Evolutionary conservation across 805 yeast species (phyloP), one percentile per base, ranked within the genome.

Genomic region (Torulaspora delbrueckii): DNA sequence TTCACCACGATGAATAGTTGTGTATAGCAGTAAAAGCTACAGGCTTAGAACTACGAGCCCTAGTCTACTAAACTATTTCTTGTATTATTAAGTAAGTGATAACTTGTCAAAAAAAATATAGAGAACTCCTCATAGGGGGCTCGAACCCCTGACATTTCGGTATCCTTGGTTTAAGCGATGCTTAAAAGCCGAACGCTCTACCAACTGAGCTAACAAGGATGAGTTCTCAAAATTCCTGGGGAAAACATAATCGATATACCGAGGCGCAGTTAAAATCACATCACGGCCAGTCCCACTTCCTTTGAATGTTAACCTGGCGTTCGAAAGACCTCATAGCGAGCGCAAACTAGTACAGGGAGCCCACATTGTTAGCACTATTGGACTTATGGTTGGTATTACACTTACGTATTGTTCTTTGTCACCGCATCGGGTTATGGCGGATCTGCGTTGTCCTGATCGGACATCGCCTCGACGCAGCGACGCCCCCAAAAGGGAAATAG

Each of bases 161-260:
- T 68, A 42, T 50, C 65, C 68, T 66, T 65, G 64, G 65, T 62
- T 48, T 56, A 58, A 65, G 56, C 36, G 8, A n/a, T 56, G 66
- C 73, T 68, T 76, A 76, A 76, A 76, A 76, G 81, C 79, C 80
- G 79, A 76, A 75, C 80, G 80, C 80, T 77, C 80, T 76, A 76
- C 80, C 81, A 76, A 76, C 80, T 76, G 81, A 76, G 80, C 81
- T 77, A 77, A 68, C 73, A 68, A 67, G 73, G 73, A 68, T 61
- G 71, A 68, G 73, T 68, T 66, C 69, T 59, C 40, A 22, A 34
- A 12, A 3, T 26, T 10, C 16, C 9, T 3, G 8, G 9, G 2
- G 9, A 24, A 13, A 12, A 3, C 14, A 5, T 9, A 5, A 4
- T 5, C 6, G 1, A 1, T 13, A 31, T 31, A 31, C 2, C 16